Evolutionary conservation across 129 eudicot genomes (phyloP).

Genomic region (Dittrichia graveolens): DNA sequence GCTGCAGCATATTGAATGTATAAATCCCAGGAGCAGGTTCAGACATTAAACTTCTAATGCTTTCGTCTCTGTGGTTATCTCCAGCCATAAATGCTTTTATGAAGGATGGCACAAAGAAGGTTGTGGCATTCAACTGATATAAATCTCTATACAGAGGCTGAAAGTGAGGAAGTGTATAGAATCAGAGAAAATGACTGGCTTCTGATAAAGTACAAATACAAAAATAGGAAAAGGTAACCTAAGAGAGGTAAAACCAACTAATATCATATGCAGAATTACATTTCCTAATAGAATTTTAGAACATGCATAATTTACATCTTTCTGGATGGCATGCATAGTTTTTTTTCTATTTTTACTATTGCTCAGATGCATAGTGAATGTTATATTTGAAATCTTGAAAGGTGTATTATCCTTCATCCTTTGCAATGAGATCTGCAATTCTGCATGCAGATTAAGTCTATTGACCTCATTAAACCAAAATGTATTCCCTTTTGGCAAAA

Average conservation of each 20-base stretch:
- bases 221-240: background rate
- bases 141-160: constrained; percentile 83
- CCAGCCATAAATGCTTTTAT: constrained; percentile 56
- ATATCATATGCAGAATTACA: constrained; percentile 4
- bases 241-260: background rate
- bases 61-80: constrained; percentile 48
- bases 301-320: background rate
- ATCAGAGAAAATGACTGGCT: constrained; percentile 19
- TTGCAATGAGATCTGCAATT: background rate
- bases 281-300: constrained; percentile 5
- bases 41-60: constrained; percentile 69
- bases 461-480: constrained; percentile 7
- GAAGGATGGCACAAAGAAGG: constrained; percentile 81
- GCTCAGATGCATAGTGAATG: background rate
- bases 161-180: constrained; percentile 15
- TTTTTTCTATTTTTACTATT: background rate
- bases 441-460: background rate
- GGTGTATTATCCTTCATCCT: background rate
- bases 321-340: background rate
- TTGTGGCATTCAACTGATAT: constrained; percentile 57
- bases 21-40: constrained; percentile 86
- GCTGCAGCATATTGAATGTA: constrained; percentile 80
- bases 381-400: background rate
- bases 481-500: background rate
- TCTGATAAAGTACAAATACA: background rate